Evolutionary conservation across 2,329 filamentous ascomycete genomes (phyloP), one percentile per base, ranked within the genome.

Genomic region (Aureobasidium sp.): DNA sequence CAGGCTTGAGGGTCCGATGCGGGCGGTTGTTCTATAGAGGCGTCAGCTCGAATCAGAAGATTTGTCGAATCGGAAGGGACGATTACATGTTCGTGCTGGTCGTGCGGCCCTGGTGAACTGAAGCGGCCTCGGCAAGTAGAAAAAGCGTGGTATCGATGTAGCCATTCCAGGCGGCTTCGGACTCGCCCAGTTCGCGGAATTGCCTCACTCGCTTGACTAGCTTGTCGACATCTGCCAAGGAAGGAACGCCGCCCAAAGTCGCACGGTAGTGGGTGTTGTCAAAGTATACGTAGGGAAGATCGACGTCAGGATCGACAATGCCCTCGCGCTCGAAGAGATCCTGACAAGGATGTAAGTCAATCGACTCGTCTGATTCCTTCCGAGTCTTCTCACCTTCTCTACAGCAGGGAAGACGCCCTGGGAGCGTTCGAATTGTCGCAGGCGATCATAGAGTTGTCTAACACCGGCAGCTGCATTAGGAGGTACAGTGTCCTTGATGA

Each of bases 281-380:
- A 30, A 39, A 50, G 34, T 39, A 50, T 30, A 50, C 45, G 34
- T 50, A 50, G 45, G 45, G 45, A 50, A 50, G 45, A 50, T 50
- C 34, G 22, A 50, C 39, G 32, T 50, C n/a, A 39, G 45, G 32
- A 29, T 50, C 34, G 45, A 50, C 45, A 50, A 50, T 50, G 45
- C 35, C 45, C 32, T 50, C 34, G 45, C 45, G 45, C 45, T 29
- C 34, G n/a, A 50, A 50, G 45, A 50, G 32, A 39, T 50, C 6
- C 44, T 48, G 30, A 48, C 30, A 48, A 48, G 44, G 44, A 5
- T 25, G 7, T 48, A n/a, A 48, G 29, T 48, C 44, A 11, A 37
- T 37, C 44, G 44, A 35, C 30, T 37, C 22, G 44, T 34, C 30
- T 48, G 19, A 34, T 48, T 27, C 12, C 25, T 48, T 48, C 5